Evolutionary conservation across 176 grass and related monocot species (phyloP), one percentile per base, ranked within the genome.

Genomic region (Hordeum marinum): DNA sequence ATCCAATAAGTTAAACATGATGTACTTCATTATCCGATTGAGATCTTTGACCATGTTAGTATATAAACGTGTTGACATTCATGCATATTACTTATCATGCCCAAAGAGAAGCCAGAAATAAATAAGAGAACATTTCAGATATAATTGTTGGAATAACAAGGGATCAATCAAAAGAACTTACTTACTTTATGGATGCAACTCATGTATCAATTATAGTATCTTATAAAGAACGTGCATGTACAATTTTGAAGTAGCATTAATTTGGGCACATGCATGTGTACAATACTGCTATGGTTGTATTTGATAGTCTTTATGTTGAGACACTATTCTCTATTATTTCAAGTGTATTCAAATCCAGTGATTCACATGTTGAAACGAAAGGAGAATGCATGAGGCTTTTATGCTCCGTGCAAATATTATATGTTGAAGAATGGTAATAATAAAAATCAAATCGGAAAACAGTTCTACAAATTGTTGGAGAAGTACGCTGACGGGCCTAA

Each of bases 301-400:
- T 83, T 80, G 45, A 80, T 84, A 37, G 18, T 52, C 48, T 68
- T 36, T 37, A 75, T 79, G 52, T 68, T 63, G 36, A 68, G 64
- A 11, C 4, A 80, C 79, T 83, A 26, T 86, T 79, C 59, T 46
- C 36, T 43, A 73, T 59, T 59, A 37, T 27, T 58, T 86, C 57
- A 52, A 74, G 80, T 25, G 3, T 41, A 74, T 79, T 66, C 24
- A 57, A 73, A 83, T 8, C 80, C 63, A 79, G 4, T 48, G 66
- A 83, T 39, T 75, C 75, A 75, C 58, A 62, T 20, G 59, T n/a
- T 58, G 68, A 24, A 84, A 17, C 43, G 46, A 10, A 27, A 73
- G 26, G 34, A 75, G 27, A 59, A 61, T 78, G 43, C 65, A 73
- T 9, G 68, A 25, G 35, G 17, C 77, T 43, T 78, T 32, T 18